These are phyloP conservation scores for Mucor saturninus DNA, from an alignment of 371 early-diverging fungal genomes.

Conservation along the genomic window DNA sequence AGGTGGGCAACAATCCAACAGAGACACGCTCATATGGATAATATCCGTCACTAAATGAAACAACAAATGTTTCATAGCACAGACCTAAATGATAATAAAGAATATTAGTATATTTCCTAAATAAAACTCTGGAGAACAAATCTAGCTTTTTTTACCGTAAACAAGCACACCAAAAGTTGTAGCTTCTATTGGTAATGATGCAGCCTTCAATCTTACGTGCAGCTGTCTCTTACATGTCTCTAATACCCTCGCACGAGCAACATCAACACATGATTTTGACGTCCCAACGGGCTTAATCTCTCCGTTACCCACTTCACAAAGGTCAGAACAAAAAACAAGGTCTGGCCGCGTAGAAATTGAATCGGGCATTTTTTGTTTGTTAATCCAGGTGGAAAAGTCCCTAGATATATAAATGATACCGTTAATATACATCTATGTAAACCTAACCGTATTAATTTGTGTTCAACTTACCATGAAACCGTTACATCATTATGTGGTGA, in stretches of 20 bases:
- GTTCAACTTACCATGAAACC: conserved; percentile 25
- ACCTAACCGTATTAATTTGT: conserved; percentile 24
- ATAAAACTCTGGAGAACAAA: conserved; percentile 24
- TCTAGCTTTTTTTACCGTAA: conserved; percentile 23
- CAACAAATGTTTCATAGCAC: conserved; percentile 18
- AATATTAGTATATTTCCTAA: conserved; percentile 23
- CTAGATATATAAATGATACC: conserved; percentile 24
- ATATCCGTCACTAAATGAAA: conserved; percentile 26
- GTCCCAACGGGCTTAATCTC: conserved; percentile 23
- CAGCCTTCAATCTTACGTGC: conserved; percentile 19
- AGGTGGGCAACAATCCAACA: conserved; percentile 22
- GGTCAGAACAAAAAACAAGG: conserved; percentile 14
- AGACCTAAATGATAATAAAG: conserved; percentile 24
- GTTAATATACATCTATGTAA: conserved; percentile 25
- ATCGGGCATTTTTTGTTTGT: conserved; percentile 33
- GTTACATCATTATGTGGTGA: conserved; percentile 22
- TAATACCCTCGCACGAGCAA: conserved; percentile 23
- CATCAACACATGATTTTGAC: conserved; percentile 21
- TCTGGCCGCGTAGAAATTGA: conserved; percentile 26
- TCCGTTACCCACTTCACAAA: conserved; percentile 24
- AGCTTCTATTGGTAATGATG: conserved; percentile 21
- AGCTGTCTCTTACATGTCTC: conserved; percentile 24
- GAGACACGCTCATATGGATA: conserved; percentile 25
- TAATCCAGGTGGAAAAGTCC: conserved; percentile 22
- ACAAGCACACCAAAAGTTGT: conserved; percentile 24